phyloP scores from a whole-genome alignment of 345 rosid genomes.

The Carallia brachiata region DNA sequence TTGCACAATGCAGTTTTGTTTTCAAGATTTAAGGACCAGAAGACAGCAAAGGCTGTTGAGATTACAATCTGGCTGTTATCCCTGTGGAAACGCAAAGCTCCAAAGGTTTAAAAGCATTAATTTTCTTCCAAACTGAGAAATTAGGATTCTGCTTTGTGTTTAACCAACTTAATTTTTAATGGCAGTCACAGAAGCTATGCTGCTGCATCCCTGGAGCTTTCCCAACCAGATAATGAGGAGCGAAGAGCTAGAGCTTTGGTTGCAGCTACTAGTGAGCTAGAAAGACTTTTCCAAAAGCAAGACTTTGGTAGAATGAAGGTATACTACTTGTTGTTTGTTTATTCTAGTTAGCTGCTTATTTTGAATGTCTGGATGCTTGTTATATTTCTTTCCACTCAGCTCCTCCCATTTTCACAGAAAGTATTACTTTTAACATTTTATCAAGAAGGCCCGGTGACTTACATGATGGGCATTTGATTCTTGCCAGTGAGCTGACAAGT shows the following conservation, averaged over 20 bases:
- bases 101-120: slow-evolving; percentile 39
- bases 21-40: slow-evolving; percentile 56
- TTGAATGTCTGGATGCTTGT: background rate
- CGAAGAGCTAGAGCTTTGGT: slow-evolving; percentile 70
- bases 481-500: slow-evolving; percentile 1
- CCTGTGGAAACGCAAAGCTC: slow-evolving; percentile 38
- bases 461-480: slow-evolving; percentile 1
- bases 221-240: slow-evolving; percentile 83
- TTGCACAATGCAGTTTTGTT: slow-evolving; percentile 67
- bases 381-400: background rate
- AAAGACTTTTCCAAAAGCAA: slow-evolving; percentile 80
- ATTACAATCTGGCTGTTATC: slow-evolving; percentile 35
- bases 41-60: slow-evolving; percentile 63
- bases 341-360: background rate
- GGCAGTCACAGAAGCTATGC: slow-evolving; percentile 56
- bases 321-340: slow-evolving; percentile 14
- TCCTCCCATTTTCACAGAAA: background rate
- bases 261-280: slow-evolving; percentile 87
- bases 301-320: slow-evolving; percentile 95
- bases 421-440: background rate
- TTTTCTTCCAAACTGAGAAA: slow-evolving; percentile 10
- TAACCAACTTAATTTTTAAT: slow-evolving; percentile 15
- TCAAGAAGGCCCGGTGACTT: slow-evolving; percentile 1
- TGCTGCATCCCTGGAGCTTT: slow-evolving; percentile 83
- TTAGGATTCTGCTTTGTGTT: slow-evolving; percentile 6